These are phyloP conservation scores for Monosporascus cannonballus DNA, from an alignment of 2,329 filamentous ascomycete genomes.

Conservation along the genomic window DNA sequence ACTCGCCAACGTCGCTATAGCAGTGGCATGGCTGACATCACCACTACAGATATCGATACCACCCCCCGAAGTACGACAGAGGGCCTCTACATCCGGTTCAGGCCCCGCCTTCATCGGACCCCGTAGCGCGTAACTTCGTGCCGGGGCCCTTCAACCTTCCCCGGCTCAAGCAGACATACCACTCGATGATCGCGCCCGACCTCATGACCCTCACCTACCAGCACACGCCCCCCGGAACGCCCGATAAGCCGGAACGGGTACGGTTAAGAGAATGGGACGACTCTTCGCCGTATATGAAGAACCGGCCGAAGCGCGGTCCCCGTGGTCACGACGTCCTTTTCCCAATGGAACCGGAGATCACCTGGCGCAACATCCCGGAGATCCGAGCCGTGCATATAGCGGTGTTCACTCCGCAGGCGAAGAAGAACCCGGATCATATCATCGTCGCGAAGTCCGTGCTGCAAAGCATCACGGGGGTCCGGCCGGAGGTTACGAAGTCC, in stretches of 20 bases:
- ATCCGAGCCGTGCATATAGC: conserved; percentile 78
- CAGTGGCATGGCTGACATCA: too few species aligned
- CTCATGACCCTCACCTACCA: conserved; percentile 84
- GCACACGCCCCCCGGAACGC: conserved; percentile 74
- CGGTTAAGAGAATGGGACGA: conserved; percentile 82
- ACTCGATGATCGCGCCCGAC: conserved; percentile 79
- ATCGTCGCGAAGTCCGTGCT: conserved; percentile 79
- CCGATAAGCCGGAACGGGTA: conserved; percentile 45
- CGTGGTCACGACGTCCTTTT: conserved; percentile 69
- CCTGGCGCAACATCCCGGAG: conserved; percentile 79
- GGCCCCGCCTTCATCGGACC: conserved; percentile 79
- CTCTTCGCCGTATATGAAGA: conserved; percentile 90
- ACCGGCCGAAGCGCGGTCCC: conserved; percentile 77
- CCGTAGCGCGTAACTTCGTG: conserved; percentile 78
- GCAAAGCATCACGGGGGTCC: conserved; percentile 77
- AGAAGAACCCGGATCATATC: conserved; percentile 66
- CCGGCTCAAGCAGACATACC: conserved; percentile 83
- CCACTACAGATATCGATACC: conserved; percentile 76
- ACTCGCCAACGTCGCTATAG: background rate
- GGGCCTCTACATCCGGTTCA: conserved; percentile 91
- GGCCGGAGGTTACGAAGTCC: conserved; percentile 63
- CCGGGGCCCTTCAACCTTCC: conserved; percentile 88
- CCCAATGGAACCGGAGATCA: conserved; percentile 66
- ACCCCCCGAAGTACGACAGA: conserved; percentile 89
- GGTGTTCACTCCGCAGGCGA: conserved; percentile 63